Evolutionary conservation across 1,284 basidiomycete genomes (phyloP).

Genomic region (Tremellales sp.): DNA sequence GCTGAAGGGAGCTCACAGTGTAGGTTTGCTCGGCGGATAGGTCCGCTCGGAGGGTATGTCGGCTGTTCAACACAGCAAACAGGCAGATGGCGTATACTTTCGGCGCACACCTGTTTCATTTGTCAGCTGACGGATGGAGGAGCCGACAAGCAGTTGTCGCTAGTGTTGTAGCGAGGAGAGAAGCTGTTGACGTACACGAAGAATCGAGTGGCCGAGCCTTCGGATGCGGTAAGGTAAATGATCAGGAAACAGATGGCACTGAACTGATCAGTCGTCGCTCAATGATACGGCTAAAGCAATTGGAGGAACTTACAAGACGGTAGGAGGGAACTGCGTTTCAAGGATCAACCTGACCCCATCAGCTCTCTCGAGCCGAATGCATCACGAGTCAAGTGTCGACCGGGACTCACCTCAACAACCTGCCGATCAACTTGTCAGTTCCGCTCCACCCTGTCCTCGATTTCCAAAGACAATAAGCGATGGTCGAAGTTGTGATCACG

Average conservation of each 20-base stretch:
- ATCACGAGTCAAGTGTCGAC: too few species aligned
- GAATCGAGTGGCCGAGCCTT: neutral
- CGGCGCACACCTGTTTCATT: neutral
- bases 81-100: neutral
- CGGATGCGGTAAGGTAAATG: neutral
- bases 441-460: neutral
- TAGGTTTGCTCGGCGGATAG: neutral
- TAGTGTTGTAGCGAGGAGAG: neutral
- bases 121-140: neutral
- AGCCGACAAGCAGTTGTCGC: too few species aligned
- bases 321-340: neutral
- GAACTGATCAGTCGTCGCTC: neutral
- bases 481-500: neutral
- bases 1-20: neutral
- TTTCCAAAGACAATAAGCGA: neutral
- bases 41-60: neutral
- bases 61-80: neutral
- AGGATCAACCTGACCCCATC: neutral
- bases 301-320: neutral
- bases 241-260: neutral
- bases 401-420: neutral
- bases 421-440: neutral
- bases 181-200: neutral
- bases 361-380: neutral
- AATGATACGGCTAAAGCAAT: neutral